phyloP scores from a whole-genome alignment of 2,329 filamentous ascomycete genomes.

The Aureobasidium sp. region DNA sequence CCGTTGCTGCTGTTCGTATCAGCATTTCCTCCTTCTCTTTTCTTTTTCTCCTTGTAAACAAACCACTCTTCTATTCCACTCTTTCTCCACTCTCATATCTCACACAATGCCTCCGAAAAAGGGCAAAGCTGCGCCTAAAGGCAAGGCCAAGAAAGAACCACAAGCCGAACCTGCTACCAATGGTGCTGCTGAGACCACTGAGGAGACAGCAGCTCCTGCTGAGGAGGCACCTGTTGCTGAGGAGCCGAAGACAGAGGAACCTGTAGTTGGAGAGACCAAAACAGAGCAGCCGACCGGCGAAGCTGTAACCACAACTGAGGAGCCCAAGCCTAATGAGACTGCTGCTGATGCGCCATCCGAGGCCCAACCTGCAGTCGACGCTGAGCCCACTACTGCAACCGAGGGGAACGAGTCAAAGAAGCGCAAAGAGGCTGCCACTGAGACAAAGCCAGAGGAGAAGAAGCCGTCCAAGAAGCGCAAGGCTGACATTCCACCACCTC shows the following conservation, averaged over 20 bases:
- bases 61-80: not conserved
- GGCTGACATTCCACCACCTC: conserved; percentile 15
- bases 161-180: conserved; percentile 5
- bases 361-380: not conserved
- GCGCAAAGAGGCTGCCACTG: conserved; percentile 4
- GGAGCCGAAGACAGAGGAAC: not conserved
- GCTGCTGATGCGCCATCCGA: not conserved
- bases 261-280: not conserved
- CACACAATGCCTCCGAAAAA: conserved; percentile 19
- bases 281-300: not conserved
- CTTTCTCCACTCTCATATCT: not conserved
- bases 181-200: not conserved
- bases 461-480: conserved; percentile 23
- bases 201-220: not conserved
- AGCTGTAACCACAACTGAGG: not conserved
- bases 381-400: not conserved
- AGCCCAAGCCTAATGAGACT: not conserved
- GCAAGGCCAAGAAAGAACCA: conserved; percentile 8
- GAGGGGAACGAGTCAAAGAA: not conserved
- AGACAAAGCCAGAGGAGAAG: not conserved
- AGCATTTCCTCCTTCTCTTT: not conserved
- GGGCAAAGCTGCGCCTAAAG: conserved; percentile 7
- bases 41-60: not conserved
- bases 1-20: not conserved
- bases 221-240: not conserved